Percentiles rank a stretch among this genome's conserved stretches.
phyloP scores from a whole-genome alignment of 2,329 filamentous ascomycete genomes.

The Metarhizium anisopliae region DNA sequence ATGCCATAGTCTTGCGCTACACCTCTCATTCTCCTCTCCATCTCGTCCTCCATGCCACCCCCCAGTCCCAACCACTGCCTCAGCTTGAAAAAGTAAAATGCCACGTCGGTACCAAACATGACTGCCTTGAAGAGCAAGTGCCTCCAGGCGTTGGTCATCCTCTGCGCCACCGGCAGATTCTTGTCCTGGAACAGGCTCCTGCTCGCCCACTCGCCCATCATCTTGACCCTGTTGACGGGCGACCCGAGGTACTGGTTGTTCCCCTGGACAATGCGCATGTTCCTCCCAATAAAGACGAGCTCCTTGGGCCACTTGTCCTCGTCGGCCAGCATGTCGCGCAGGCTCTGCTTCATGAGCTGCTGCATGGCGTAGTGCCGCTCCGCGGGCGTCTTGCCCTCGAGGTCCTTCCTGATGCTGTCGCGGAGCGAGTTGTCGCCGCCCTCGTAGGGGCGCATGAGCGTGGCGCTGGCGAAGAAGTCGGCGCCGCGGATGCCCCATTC shows the following conservation, averaged over 20 bases:
- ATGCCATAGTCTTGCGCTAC: conserved; percentile 90
- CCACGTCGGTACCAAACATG: conserved; percentile 65
- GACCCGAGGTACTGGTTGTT: conserved; percentile 88
- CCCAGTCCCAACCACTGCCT: conserved; percentile 69
- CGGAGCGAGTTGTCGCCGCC: conserved; percentile 66
- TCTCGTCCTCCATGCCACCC: conserved; percentile 86
- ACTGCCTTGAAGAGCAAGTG: conserved; percentile 79
- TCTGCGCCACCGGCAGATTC: conserved; percentile 52
- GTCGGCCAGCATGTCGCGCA: conserved; percentile 64
- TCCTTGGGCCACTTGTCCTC: conserved; percentile 85
- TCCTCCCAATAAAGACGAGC: conserved; percentile 84
- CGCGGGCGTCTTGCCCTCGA: conserved; percentile 46
- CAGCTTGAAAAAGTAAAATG: conserved; percentile 74
- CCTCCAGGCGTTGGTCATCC: conserved; percentile 60
- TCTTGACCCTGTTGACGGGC: conserved; percentile 87
- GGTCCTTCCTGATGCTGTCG: conserved; percentile 56
- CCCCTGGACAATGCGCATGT: conserved; percentile 85
- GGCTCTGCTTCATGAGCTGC: conserved; percentile 63
- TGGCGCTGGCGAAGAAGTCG: conserved; percentile 86
- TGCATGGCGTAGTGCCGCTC: conserved; percentile 89
- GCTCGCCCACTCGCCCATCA: conserved; percentile 85
- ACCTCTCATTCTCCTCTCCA: conserved; percentile 77
- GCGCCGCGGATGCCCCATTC: conserved; percentile 84
- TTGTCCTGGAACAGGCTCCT: conserved; percentile 70
- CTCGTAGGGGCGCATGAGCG: conserved; percentile 81